Percentiles rank a stretch among this genome's conserved stretches.
phyloP scores from a whole-genome alignment of 2,329 filamentous ascomycete genomes.

The Neocucurbitaria cava region DNA sequence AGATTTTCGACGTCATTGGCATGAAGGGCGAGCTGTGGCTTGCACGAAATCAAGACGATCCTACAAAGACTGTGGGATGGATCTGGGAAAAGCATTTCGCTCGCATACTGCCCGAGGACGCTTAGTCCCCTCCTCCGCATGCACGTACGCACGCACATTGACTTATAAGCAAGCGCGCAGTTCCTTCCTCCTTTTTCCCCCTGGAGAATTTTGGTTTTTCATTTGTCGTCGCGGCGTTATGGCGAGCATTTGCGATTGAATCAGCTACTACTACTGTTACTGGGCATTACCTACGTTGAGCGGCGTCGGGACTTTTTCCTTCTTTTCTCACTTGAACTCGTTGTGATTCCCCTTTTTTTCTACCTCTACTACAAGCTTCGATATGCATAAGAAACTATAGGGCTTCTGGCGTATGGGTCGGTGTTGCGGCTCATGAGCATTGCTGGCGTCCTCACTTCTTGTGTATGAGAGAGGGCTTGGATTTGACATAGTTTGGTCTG shows the following conservation, averaged over 20 bases:
- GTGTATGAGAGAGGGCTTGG: slow-evolving; percentile 8
- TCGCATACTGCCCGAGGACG: slow-evolving; percentile 48
- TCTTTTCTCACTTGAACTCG: no score
- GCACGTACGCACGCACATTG: no score
- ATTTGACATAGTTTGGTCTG: slow-evolving; percentile 11
- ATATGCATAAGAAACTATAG: slow-evolving; percentile 5
- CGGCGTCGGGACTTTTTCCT: slow-evolving; percentile 2
- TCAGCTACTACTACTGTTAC: not conserved
- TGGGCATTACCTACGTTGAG: not conserved
- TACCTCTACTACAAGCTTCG: slow-evolving; percentile 3
- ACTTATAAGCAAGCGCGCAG: not conserved
- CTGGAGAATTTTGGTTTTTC: no score
- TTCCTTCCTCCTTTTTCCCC: not conserved
- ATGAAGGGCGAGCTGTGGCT: slow-evolving; percentile 98
- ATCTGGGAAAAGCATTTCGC: slow-evolving; percentile 98
- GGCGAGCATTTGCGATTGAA: not conserved
- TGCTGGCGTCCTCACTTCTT: slow-evolving; percentile 3
- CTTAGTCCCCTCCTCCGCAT: no score
- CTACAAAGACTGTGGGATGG: slow-evolving; percentile 82
- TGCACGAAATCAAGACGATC: slow-evolving; percentile 95
- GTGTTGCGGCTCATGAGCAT: slow-evolving; percentile 6
- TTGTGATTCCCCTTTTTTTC: slow-evolving; percentile 23
- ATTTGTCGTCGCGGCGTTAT: not conserved
- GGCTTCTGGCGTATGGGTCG: slow-evolving; percentile 9
- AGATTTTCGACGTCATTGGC: slow-evolving; percentile 76